Evolutionary conservation across 345 rosid genomes (phyloP), one percentile per base, ranked within the genome.

Genomic region (Eutrema heterophyllum): DNA sequence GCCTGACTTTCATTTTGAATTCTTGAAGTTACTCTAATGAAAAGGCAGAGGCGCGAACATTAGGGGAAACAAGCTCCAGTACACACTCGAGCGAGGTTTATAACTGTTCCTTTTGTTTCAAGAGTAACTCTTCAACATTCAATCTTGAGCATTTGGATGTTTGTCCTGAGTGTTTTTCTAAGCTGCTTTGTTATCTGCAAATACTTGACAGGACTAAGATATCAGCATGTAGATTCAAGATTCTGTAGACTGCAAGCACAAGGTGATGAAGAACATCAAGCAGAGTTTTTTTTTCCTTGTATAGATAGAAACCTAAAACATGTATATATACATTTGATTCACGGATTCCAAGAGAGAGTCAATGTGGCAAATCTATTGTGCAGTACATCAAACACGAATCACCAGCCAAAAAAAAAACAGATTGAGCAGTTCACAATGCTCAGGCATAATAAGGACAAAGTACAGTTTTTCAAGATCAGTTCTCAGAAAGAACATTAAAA

Each of bases 11-110:
- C 13, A 26, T 49, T 45, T 68, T 45, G 15, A 8, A 13, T 64
- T 60, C 33, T 35, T 83, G 63, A 52, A 91, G 98, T 39, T 88
- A 84, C 74, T 93, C 97, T 50, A 93, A 88, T 57, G 96, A 88
- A 77, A 91, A 93, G 75, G 86, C 96, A 40, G 87, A 87, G 79
- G 84, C 83, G 51, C 83, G 82, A 64, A 64, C 72, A 38, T 15
- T 6, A 32, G 64, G 12, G 46, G 90, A 85, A 56, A 68, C 80
- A 56, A 78, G 79, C 77, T 80, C 86, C 7, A 77, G 53, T 56
- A 83, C 90, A 52, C 59, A 78, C 24, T 74, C 83, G n/a, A 68
- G 68, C 16, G 46, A 86, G 93, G 91, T 88, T 67, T 52, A 8
- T 2, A 27, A 18, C 55, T 64, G 32, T 52, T 48, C 27, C 51